Conservation (phyloP, 2,329 filamentous ascomycete species). For the Ophioceras dolichostomum region DNA sequence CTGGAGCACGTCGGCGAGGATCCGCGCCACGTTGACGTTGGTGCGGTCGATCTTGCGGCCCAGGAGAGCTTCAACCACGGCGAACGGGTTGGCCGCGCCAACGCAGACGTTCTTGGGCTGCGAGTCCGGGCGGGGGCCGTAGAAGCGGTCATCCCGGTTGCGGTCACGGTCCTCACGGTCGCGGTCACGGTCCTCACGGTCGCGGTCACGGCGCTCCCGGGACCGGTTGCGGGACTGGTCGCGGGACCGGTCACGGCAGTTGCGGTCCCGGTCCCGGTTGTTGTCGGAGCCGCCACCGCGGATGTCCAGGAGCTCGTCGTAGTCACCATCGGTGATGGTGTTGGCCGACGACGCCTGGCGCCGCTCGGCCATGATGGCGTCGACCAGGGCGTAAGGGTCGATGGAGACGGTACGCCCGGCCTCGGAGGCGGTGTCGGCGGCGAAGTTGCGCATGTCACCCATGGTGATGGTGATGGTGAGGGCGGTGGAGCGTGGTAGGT, state of each 20-base stretch:
- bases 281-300: conserved; percentile 4
- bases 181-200: no score
- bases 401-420: conserved; percentile 14
- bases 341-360: conserved; percentile 10
- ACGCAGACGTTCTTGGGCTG: conserved; percentile 24
- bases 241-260: no score
- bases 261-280: conserved; percentile 9
- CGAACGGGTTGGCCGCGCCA: conserved; percentile 30
- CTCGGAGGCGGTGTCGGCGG: conserved; percentile 7
- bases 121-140: conserved; percentile 15
- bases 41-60: conserved; percentile 26
- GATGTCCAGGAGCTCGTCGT: conserved; percentile 17
- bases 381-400: conserved; percentile 23
- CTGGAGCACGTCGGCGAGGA: conserved; percentile 28
- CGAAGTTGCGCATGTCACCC: conserved; percentile 7
- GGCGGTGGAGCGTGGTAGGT: neutral
- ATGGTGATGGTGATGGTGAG: conserved; percentile 2
- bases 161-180: conserved; percentile 14
- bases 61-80: conserved; percentile 28
- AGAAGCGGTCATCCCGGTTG: conserved; percentile 11
- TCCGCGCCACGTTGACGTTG: conserved; percentile 13
- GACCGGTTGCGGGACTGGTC: no score
- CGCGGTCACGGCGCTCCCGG: no score
- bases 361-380: conserved; percentile 23
- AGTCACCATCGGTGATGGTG: conserved; percentile 15